These are phyloP conservation scores for Terfezia boudieri DNA, from an alignment of 495 filamentous ascomycete genomes.

Conservation along the genomic window DNA sequence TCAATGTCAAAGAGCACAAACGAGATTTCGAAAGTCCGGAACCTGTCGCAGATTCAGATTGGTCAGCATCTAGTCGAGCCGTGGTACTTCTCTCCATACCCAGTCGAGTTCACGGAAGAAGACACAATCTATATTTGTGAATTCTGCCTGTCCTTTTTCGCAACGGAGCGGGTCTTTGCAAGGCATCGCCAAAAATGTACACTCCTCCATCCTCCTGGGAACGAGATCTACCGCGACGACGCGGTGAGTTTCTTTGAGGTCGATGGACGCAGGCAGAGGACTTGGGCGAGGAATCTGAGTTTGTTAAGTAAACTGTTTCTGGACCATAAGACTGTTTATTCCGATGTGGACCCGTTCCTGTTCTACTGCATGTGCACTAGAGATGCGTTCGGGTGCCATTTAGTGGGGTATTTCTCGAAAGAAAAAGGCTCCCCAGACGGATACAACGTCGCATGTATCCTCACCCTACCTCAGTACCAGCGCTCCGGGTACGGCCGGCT, in stretches of 20 bases:
- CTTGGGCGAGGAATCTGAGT: slow-evolving; percentile 93
- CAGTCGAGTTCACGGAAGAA: slow-evolving; percentile 59
- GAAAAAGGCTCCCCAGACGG: slow-evolving; percentile 91
- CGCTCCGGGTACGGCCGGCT: slow-evolving; percentile 80
- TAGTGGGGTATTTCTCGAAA: slow-evolving; percentile 94
- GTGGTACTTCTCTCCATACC: slow-evolving; percentile 98
- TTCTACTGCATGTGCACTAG: slow-evolving; percentile 95
- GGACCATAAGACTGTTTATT: slow-evolving; percentile 98
- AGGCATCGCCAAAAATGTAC: slow-evolving; percentile 82
- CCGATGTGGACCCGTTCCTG: slow-evolving; percentile 93
- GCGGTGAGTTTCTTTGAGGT: slow-evolving; percentile 94
- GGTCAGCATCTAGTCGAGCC: slow-evolving; percentile 79
- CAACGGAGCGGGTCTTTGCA: slow-evolving; percentile 49
- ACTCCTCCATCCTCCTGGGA: slow-evolving; percentile 77
- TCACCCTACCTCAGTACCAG: slow-evolving; percentile 89
- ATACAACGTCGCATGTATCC: slow-evolving; percentile 94
- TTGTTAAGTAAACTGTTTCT: slow-evolving; percentile 88
- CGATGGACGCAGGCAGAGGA: slow-evolving; percentile 80
- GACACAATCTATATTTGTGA: slow-evolving; percentile 92
- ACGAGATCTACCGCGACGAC: slow-evolving; percentile 94
- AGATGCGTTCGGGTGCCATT: slow-evolving; percentile 67
- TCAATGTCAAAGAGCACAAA: slow-evolving; percentile 98
- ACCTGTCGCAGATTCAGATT: slow-evolving; percentile 81
- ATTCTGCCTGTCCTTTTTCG: slow-evolving; percentile 85
- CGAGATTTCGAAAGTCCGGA: slow-evolving; percentile 88